Evolutionary conservation across 768 basidiomycete species (phyloP), one percentile per base, ranked within the genome.

Genomic region (Cyathus striatus): DNA sequence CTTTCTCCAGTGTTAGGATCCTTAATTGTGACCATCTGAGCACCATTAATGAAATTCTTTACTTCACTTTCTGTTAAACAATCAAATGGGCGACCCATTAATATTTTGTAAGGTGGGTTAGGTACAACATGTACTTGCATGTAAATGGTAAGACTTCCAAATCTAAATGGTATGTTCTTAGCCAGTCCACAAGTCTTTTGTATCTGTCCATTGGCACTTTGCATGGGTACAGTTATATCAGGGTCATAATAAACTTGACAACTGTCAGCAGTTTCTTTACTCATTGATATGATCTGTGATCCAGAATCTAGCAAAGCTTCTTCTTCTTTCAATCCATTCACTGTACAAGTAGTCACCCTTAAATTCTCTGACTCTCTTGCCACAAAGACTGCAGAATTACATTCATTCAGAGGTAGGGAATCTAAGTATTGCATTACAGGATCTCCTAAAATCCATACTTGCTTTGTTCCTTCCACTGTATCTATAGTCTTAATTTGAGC

Each of bases 221-320:
- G 48, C 51, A 61, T 52, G 4, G 53, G 39, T 0, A 64, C 23
- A 2, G 24, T 33, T 14, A 57, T 43, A 10, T 44, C 47, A 0
- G 53, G 54, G 34, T 64, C 53, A 30, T 51, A 56, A 2, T 40
- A 23, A 13, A 59, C n/a, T 4, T 40, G 41, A 3, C 57, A 26
- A 3, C 44, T 40, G 4, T 48, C 20, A 27, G 51, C 51, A 3
- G 54, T 43, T 5, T 48, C 53, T 25, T 55, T 45, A 0, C 56
- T 55, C 50, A 62, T 61, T 0, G 57, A 46, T 0, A 63, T 44
- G n/a, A 63, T 56, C 18, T 60, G 52, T 2, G 56, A 61, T 0
- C 62, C 57, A 10, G 45, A 27, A 30, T 63, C 57, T 2, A 59
- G 25, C 2, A 63, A 30, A 10, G 27, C 27, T 30, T 30, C 27